Evolutionary conservation across 495 filamentous ascomycete genomes (phyloP).

Genomic region (Neurospora sp.): DNA sequence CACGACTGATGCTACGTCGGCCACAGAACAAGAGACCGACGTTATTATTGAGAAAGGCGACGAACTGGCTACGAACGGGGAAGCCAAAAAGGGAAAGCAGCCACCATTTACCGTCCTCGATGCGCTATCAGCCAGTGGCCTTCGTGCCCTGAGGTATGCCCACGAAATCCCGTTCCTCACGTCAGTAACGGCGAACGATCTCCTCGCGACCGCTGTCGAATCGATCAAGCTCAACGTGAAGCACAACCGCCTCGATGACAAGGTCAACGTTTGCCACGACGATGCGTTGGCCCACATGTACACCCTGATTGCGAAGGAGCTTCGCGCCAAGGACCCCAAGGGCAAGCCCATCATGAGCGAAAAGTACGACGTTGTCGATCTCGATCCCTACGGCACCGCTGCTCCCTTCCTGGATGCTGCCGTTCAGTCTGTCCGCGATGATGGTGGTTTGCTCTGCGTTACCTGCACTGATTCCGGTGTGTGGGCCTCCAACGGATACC

Average conservation of each 20-base stretch:
- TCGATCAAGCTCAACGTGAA: slow-evolving; percentile 74
- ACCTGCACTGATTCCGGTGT: slow-evolving; percentile 94
- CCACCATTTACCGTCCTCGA: slow-evolving; percentile 72
- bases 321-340: slow-evolving; percentile 18
- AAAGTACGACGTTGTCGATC: slow-evolving; percentile 86
- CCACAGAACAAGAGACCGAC: slow-evolving; percentile 10
- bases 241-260: slow-evolving; percentile 63
- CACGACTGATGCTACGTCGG: background rate
- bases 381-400: slow-evolving; percentile 92
- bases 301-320: slow-evolving; percentile 36
- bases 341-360: slow-evolving; percentile 20
- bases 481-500: slow-evolving; percentile 85
- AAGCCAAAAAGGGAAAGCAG: slow-evolving; percentile 8
- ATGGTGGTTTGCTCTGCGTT: slow-evolving; percentile 82
- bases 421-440: slow-evolving; percentile 68
- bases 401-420: slow-evolving; percentile 86
- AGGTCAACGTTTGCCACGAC: slow-evolving; percentile 59
- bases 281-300: slow-evolving; percentile 94
- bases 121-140: slow-evolving; percentile 86
- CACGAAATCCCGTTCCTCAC: slow-evolving; percentile 79
- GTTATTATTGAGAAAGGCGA: background rate
- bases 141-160: slow-evolving; percentile 85
- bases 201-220: slow-evolving; percentile 64
- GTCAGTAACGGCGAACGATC: slow-evolving; percentile 78
- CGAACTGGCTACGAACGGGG: slow-evolving; percentile 11